Percentiles rank a stretch among this genome's conserved stretches.
Evolutionary conservation across 306 rosid genomes (phyloP).

Genomic region (Castanopsis chinensis): DNA sequence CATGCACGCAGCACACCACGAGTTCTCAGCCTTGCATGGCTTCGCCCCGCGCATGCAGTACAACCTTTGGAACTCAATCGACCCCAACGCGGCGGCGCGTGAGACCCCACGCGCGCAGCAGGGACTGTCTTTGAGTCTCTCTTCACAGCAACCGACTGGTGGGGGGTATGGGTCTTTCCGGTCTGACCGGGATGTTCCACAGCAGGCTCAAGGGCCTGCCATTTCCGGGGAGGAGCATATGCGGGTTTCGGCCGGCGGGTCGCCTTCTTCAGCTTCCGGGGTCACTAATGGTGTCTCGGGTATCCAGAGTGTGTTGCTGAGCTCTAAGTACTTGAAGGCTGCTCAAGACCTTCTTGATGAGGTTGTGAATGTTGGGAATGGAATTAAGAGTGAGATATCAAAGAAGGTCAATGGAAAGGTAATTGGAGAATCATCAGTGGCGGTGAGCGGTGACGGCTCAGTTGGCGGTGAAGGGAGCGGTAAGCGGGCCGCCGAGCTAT

Average conservation of each 20-base stretch:
- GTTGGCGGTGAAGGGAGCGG: slow-evolving; percentile 45
- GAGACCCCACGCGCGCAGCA: slow-evolving; percentile 66
- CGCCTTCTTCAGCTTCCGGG: slow-evolving; percentile 62
- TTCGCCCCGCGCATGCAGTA: slow-evolving; percentile 62
- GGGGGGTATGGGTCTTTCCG: slow-evolving; percentile 54
- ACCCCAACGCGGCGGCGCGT: slow-evolving; percentile 66
- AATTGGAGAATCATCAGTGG: slow-evolving; percentile 54
- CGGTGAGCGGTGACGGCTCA: slow-evolving; percentile 50
- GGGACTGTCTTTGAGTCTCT: slow-evolving; percentile 67
- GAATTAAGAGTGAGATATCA: slow-evolving; percentile 43
- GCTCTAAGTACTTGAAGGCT: slow-evolving; percentile 84
- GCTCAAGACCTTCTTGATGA: slow-evolving; percentile 88
- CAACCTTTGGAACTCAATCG: slow-evolving; percentile 67
- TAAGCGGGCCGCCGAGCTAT: slow-evolving; percentile 56
- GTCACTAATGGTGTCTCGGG: slow-evolving; percentile 69
- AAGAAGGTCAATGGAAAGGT: slow-evolving; percentile 48
- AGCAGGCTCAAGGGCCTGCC: slow-evolving; percentile 32
- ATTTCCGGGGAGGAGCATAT: slow-evolving; percentile 46
- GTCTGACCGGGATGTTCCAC: slow-evolving; percentile 41
- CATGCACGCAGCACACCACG: slow-evolving; percentile 46
- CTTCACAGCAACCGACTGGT: slow-evolving; percentile 51
- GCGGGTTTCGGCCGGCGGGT: slow-evolving; percentile 53
- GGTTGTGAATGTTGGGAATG: slow-evolving; percentile 70
- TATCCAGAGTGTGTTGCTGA: slow-evolving; percentile 69
- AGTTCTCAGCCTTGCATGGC: slow-evolving; percentile 80